Conservation (phyloP, 1,284 basidiomycete genomes). For the Fomes fomentarius region DNA sequence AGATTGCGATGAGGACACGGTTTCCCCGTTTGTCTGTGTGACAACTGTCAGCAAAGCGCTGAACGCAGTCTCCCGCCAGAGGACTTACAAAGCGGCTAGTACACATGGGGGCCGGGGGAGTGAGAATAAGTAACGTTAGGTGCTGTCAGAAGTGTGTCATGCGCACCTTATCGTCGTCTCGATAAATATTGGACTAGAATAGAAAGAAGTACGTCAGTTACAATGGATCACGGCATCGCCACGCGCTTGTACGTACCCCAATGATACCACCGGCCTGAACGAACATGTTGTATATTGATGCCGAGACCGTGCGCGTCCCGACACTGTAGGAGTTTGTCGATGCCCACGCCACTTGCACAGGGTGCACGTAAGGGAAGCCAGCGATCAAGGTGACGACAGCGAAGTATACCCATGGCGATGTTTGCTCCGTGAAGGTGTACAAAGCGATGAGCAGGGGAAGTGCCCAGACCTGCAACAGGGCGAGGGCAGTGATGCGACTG, state of each 20-base stretch:
- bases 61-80: not conserved
- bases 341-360: constrained; percentile 61
- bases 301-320: constrained; percentile 58
- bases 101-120: too few relatives aligned
- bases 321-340: constrained; percentile 65
- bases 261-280: constrained; percentile 58
- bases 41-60: not conserved
- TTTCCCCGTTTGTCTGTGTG: constrained; percentile 44
- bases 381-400: constrained; percentile 57
- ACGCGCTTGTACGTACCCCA: too few relatives aligned
- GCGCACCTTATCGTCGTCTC: constrained; percentile 34
- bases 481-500: constrained; percentile 54
- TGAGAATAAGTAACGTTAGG: too few relatives aligned
- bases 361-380: constrained; percentile 51
- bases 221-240: too few relatives aligned
- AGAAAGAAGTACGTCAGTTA: not conserved
- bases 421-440: constrained; percentile 52
- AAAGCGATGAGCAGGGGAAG: constrained; percentile 61
- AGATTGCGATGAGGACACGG: constrained; percentile 39
- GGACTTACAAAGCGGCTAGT: constrained; percentile 52
- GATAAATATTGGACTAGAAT: constrained; percentile 37
- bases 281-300: constrained; percentile 65
- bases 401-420: constrained; percentile 64
- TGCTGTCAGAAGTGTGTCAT: not conserved
- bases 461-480: constrained; percentile 64